These are phyloP conservation scores for Dorcoceras hygrometricum DNA, from an alignment of 257 asterid species.

Conservation along the genomic window DNA sequence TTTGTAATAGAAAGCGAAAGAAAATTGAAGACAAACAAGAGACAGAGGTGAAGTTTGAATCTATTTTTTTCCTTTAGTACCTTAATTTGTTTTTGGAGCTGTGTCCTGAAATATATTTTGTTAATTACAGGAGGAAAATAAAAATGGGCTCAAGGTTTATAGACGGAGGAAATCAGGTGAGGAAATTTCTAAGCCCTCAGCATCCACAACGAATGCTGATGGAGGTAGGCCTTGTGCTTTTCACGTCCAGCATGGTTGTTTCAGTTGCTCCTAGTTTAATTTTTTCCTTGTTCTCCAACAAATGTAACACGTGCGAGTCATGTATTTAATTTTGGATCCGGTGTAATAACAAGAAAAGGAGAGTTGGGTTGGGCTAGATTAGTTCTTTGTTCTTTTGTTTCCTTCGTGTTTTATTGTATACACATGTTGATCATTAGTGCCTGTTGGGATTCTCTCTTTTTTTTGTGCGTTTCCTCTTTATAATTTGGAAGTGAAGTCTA, in stretches of 20 bases:
- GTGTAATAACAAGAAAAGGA: slow-evolving; percentile 8
- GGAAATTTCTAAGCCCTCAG: slow-evolving; percentile 26
- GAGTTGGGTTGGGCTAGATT: slow-evolving; percentile 7
- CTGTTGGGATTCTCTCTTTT: slow-evolving; percentile 10
- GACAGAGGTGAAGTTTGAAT: slow-evolving; percentile 40
- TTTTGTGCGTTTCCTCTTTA: background rate
- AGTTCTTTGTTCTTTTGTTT: background rate
- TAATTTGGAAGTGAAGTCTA: background rate
- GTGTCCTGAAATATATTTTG: slow-evolving; percentile 26
- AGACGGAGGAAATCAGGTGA: slow-evolving; percentile 31
- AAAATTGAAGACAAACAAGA: slow-evolving; percentile 54
- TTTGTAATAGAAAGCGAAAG: slow-evolving; percentile 67
- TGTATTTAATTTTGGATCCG: background rate
- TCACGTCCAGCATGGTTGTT: background rate
- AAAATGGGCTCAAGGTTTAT: slow-evolving; percentile 45
- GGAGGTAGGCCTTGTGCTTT: slow-evolving; percentile 33
- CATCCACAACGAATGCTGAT: slow-evolving; percentile 25
- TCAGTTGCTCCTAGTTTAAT: slow-evolving; percentile 4
- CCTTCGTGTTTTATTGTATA: background rate
- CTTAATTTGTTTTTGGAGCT: slow-evolving; percentile 18
- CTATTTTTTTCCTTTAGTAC: slow-evolving; percentile 16
- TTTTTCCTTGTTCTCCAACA: background rate
- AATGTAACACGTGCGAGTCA: background rate
- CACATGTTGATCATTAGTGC: slow-evolving; percentile 11
- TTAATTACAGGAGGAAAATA: slow-evolving; percentile 37